Base-by-base conservation (phyloP, 805 yeast genomes). In the Ogataea nakhonphanomensis region DNA sequence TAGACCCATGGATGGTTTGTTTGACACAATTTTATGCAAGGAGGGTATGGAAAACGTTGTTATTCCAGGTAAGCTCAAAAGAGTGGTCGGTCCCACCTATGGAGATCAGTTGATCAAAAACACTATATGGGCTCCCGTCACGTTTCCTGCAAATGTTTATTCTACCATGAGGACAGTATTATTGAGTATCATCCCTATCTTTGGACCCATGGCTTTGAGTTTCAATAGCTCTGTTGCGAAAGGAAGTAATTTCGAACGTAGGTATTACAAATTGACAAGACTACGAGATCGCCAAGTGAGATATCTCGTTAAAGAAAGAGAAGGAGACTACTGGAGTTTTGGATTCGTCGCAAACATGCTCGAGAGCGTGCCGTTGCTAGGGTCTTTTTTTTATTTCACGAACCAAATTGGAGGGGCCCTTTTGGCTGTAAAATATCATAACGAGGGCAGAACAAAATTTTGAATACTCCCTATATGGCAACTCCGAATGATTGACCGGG, bases 361-460 rank as follows among this genome's bases (percentile, higher is more conserved):
- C 25, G 85, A 80, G 48, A 57, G 70, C 36, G 55, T 77, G 8
- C 64, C 64, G 0, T 3, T 59, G 4, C 43, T 77, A 5, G 55
- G 79, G 2, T 66, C 76, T 9, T 63, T 81, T 30, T 78, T 81
- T 49, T 65, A 70, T 46, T 74, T 76, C 43, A 76, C 86, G 9
- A 76, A 79, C 55, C 73, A 73, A n/a, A 63, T 78, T 12, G 87
- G 83, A 6, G 79, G 79, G 13, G 85, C 86, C 1, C 59, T 78
- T 30, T 75, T 84, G 82, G 78, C 76, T 4, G 71, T 66, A 15
- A 50, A 58, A 24, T 47, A 46, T 24, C 46, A 47, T 37, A 53
- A 55, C 13, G 31, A 46, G 1, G 51, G 53, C 13, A 50, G 55
- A 39, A 38, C 44, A 3, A 31, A 35, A 11, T 51, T 49, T 34